Evolutionary conservation across 306 rosid species (phyloP).

Genomic region (Corylus americana): DNA sequence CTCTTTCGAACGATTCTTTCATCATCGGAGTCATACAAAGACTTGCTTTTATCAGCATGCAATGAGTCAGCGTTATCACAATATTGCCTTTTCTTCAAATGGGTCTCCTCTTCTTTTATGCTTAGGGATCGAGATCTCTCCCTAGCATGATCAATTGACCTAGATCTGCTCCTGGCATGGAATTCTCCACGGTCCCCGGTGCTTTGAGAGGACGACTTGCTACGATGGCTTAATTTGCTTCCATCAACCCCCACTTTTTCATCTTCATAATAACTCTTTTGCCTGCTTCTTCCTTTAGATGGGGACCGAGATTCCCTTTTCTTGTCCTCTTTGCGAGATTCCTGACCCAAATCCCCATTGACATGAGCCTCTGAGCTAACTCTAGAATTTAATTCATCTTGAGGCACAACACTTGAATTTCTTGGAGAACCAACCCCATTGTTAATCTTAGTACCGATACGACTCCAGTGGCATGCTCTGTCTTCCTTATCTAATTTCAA

Average conservation of each 20-base stretch:
- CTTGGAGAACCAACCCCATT: slow-evolving; percentile 38
- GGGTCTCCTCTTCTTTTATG: slow-evolving; percentile 60
- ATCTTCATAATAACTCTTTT: slow-evolving; percentile 33
- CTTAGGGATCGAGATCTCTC: slow-evolving; percentile 61
- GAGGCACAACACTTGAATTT: slow-evolving; percentile 31
- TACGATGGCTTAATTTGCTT: slow-evolving; percentile 23
- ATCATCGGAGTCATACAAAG: slow-evolving; percentile 39
- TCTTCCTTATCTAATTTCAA: slow-evolving; percentile 34
- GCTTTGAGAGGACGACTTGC: slow-evolving; percentile 48
- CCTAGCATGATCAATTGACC: slow-evolving; percentile 54
- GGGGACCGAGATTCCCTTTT: slow-evolving; percentile 34
- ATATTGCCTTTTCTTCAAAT: slow-evolving; percentile 45
- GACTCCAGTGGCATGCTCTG: slow-evolving; percentile 10
- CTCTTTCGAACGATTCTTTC: slow-evolving; percentile 30
- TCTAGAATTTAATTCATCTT: slow-evolving; percentile 30
- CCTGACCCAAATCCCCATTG: slow-evolving; percentile 45
- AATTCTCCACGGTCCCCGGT: slow-evolving; percentile 35
- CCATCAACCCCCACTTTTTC: slow-evolving; percentile 39
- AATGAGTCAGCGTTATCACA: slow-evolving; percentile 30
- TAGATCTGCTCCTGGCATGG: slow-evolving; percentile 56
- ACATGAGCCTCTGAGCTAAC: slow-evolving; percentile 30
- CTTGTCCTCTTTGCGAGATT: slow-evolving; percentile 44
- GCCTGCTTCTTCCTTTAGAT: slow-evolving; percentile 43
- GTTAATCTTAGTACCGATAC: slow-evolving; percentile 12
- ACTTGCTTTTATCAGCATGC: slow-evolving; percentile 40